Evolutionary conservation across 2,329 filamentous ascomycete genomes (phyloP).

Genomic region (Colletotrichum somersetense): DNA sequence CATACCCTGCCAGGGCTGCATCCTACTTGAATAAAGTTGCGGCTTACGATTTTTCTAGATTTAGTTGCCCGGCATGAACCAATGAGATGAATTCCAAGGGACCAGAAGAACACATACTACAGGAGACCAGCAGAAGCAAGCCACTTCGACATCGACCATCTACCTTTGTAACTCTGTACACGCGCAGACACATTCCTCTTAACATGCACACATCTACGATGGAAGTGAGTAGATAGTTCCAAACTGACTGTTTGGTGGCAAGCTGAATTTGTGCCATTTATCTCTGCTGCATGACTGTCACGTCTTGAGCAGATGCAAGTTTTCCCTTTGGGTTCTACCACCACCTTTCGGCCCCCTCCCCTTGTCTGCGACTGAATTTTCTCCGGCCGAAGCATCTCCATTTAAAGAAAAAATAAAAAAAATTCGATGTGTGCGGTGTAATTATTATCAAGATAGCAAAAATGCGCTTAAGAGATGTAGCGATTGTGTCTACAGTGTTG

Average conservation of each 20-base stretch:
- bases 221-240: background rate
- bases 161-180: background rate
- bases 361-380: background rate
- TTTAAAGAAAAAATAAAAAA: no score
- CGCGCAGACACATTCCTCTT: background rate
- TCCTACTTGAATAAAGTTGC: background rate
- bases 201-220: background rate
- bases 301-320: background rate
- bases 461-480: background rate
- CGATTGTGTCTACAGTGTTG: no score
- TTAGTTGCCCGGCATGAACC: conserved; percentile 24
- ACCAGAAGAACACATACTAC: no score
- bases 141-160: background rate
- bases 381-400: background rate
- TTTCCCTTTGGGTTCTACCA: background rate
- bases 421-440: background rate
- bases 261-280: no score
- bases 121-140: no score
- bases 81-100: background rate
- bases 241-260: background rate
- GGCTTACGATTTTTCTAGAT: background rate
- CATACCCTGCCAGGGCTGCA: background rate
- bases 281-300: background rate
- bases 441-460: no score
- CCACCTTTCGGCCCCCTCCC: background rate